These are phyloP conservation scores for Punica granatum DNA, from an alignment of 345 rosid species.

Conservation along the genomic window DNA sequence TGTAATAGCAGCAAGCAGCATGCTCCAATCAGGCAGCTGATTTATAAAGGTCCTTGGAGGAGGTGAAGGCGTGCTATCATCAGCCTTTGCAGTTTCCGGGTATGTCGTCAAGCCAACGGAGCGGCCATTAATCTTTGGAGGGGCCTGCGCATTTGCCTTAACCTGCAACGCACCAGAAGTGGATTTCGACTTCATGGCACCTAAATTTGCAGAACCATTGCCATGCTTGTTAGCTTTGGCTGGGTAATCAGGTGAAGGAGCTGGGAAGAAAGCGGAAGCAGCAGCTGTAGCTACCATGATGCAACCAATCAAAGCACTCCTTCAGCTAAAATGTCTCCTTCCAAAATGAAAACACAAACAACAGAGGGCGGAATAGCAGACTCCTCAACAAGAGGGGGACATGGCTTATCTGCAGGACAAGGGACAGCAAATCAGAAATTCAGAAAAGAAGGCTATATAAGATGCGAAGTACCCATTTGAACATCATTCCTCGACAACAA, in stretches of 20 bases:
- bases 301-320: not conserved
- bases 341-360: not conserved
- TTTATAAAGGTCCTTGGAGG: slow-evolving; percentile 91
- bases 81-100: slow-evolving; percentile 42
- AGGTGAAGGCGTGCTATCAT: slow-evolving; percentile 34
- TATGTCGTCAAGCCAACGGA: slow-evolving; percentile 38
- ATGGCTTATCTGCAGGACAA: not conserved
- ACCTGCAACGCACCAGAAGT: slow-evolving; percentile 57
- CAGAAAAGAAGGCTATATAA: not conserved
- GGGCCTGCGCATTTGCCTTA: slow-evolving; percentile 85
- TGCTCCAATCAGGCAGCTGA: slow-evolving; percentile 98
- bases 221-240: slow-evolving; percentile 37
- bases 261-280: slow-evolving; percentile 60
- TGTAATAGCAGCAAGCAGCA: slow-evolving; percentile 98
- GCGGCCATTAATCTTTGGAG: slow-evolving; percentile 78
- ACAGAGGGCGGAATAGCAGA: not conserved
- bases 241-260: slow-evolving; percentile 45
- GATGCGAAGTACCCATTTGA: not conserved
- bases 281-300: slow-evolving; percentile 81
- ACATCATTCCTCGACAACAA: not conserved
- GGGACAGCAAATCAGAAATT: not conserved
- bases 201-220: slow-evolving; percentile 39
- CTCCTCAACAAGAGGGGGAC: not conserved
- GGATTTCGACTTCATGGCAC: slow-evolving; percentile 36
- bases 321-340: not conserved